Evolutionary conservation across 768 basidiomycete genomes (phyloP).

Genomic region (Amanita jacksonii): DNA sequence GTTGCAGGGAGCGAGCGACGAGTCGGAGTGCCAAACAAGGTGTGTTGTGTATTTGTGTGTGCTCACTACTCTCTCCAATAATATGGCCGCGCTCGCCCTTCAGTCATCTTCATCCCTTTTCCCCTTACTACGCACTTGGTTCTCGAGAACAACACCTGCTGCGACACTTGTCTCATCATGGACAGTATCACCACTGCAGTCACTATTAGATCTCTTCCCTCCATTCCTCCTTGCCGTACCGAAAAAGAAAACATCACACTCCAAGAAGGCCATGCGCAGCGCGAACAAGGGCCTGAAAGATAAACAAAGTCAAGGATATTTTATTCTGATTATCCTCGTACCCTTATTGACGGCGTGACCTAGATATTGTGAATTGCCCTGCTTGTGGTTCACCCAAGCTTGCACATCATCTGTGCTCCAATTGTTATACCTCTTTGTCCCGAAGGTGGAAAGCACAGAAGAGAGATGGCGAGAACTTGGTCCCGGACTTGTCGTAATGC

Average conservation of each 20-base stretch:
- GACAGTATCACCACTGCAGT: constrained; percentile 31
- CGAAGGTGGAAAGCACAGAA: constrained; percentile 48
- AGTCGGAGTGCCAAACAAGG: constrained; percentile 33
- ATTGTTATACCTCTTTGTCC: constrained; percentile 66
- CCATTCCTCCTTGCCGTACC: constrained; percentile 88
- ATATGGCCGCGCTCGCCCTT: constrained; percentile 26
- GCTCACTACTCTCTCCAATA: constrained; percentile 7
- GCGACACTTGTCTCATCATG: constrained; percentile 20
- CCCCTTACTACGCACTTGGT: constrained; percentile 12
- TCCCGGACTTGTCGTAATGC: constrained; percentile 30
- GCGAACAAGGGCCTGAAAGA: constrained; percentile 94
- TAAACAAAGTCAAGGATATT: constrained; percentile 66
- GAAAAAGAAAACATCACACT: constrained; percentile 90
- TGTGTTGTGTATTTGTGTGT: constrained; percentile 11
- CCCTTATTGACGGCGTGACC: constrained; percentile 9
- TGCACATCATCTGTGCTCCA: constrained; percentile 78
- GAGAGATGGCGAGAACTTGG: constrained; percentile 22
- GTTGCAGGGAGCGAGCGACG: constrained; percentile 17
- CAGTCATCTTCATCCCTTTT: constrained; percentile 12
- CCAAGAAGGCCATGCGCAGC: constrained; percentile 88
- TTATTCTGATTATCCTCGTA: constrained; percentile 1
- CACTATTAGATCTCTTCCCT: constrained; percentile 67
- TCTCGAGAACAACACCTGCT: constrained; percentile 14
- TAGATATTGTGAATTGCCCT: constrained; percentile 88
- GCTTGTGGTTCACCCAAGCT: constrained; percentile 84